A percentile compares a stretch with the other conserved stretches of the same genome.
phyloP scores from a whole-genome alignment of 305 asterid genomes.

The Fraxinus platypoda region DNA sequence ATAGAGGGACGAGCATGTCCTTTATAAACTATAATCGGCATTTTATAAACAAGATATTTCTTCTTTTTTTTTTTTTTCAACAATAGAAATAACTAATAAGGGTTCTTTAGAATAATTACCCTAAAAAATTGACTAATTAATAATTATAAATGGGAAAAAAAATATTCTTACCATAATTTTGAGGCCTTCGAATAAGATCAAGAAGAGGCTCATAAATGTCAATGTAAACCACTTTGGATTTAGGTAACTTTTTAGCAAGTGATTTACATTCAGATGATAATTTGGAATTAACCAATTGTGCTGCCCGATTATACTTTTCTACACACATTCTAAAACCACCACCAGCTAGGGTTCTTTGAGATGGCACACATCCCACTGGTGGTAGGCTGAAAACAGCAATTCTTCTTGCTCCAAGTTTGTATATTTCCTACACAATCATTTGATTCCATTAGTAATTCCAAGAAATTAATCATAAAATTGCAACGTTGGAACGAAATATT shows the following conservation, averaged over 20 bases:
- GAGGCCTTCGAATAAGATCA: constrained; percentile 61
- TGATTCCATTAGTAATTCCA: neutral
- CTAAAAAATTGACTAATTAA: no score
- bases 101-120: no score
- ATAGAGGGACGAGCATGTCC: neutral
- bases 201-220: constrained; percentile 58
- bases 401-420: constrained; percentile 67
- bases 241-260: constrained; percentile 36
- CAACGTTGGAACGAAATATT: neutral
- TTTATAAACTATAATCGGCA: no score
- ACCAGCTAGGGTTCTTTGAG: constrained; percentile 67
- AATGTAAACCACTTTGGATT: constrained; percentile 46
- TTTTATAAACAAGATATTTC: no score
- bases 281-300: constrained; percentile 53
- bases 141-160: neutral
- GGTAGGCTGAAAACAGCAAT: constrained; percentile 62
- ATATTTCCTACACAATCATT: constrained; percentile 46
- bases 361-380: constrained; percentile 79
- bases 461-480: neutral
- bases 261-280: constrained; percentile 37
- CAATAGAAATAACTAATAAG: no score
- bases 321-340: constrained; percentile 49
- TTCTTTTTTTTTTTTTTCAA: no score
- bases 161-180: constrained; percentile 42
- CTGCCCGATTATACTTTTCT: constrained; percentile 52